phyloP scores from a whole-genome alignment of 805 yeast species.

The Pichia scutulata region DNA sequence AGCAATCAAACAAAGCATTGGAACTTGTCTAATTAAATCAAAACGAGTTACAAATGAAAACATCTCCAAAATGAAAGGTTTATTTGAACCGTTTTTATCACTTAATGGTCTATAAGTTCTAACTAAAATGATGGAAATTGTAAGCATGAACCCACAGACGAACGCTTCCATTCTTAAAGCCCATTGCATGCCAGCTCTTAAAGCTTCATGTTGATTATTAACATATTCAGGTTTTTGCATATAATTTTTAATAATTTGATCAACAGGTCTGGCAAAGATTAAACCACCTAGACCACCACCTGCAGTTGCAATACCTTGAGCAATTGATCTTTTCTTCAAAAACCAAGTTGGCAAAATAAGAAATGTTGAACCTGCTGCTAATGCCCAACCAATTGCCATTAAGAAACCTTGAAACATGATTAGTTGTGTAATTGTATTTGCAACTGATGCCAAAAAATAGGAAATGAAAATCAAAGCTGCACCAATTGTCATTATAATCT shows the following conservation, averaged over 20 bases:
- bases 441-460: slow-evolving; percentile 38
- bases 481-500: slow-evolving; percentile 37
- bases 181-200: slow-evolving; percentile 24
- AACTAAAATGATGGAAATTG: slow-evolving; percentile 16
- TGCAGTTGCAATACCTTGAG: slow-evolving; percentile 40
- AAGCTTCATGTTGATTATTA: slow-evolving; percentile 5
- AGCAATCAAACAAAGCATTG: slow-evolving; percentile 19
- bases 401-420: slow-evolving; percentile 43
- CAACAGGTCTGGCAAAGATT: slow-evolving; percentile 35
- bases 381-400: slow-evolving; percentile 36
- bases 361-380: slow-evolving; percentile 29
- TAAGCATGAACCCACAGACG: slow-evolving; percentile 20
- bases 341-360: slow-evolving; percentile 45
- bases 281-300: slow-evolving; percentile 53
- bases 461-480: slow-evolving; percentile 33
- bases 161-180: slow-evolving; percentile 38
- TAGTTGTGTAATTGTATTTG: slow-evolving; percentile 35
- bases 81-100: slow-evolving; percentile 10
- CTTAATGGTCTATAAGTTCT: slow-evolving; percentile 20
- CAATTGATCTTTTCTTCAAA: slow-evolving; percentile 34
- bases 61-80: slow-evolving; percentile 16
- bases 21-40: slow-evolving; percentile 14
- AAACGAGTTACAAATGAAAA: slow-evolving; percentile 10
- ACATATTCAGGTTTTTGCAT: slow-evolving; percentile 30
- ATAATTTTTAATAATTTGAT: slow-evolving; percentile 33